Evolutionary conservation across 768 basidiomycete species (phyloP).

Genomic region (Agaricus subrufescens): DNA sequence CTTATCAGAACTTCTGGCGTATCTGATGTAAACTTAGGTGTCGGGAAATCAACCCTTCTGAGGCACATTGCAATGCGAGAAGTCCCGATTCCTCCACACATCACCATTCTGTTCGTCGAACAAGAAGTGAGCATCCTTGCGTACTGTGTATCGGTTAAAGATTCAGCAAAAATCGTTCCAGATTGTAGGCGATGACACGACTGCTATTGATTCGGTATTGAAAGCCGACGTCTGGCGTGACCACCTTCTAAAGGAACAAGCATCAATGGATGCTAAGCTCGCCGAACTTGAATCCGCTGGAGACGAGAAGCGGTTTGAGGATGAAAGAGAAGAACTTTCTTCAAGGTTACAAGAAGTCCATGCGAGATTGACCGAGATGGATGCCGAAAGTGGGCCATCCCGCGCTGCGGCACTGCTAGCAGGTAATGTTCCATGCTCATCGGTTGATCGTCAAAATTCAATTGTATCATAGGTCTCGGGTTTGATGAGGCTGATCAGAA

Average conservation of each 20-base stretch:
- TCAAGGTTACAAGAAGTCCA: conserved; percentile 86
- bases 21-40: conserved; percentile 39
- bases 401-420: conserved; percentile 86
- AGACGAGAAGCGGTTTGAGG: conserved; percentile 78
- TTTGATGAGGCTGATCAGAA: conserved; percentile 88
- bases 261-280: conserved; percentile 66
- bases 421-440: conserved; percentile 37
- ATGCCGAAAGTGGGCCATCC: conserved; percentile 95
- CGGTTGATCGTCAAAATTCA: background rate
- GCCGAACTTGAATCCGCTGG: conserved; percentile 66
- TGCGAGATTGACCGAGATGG: conserved; percentile 90
- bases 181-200: conserved; percentile 92
- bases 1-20: background rate
- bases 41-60: conserved; percentile 95
- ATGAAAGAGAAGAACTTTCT: conserved; percentile 81
- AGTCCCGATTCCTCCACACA: conserved; percentile 88
- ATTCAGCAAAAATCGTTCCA: conserved; percentile 22
- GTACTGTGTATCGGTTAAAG: background rate
- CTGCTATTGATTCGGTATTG: conserved; percentile 90
- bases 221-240: conserved; percentile 99
- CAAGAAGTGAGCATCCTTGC: conserved; percentile 65
- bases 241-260: conserved; percentile 84
- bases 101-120: conserved; percentile 96
- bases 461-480: conserved; percentile 61
- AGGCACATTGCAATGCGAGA: conserved; percentile 94